Conservation (phyloP, 208 protist genomes). For the Leishmania martiniquensis region DNA sequence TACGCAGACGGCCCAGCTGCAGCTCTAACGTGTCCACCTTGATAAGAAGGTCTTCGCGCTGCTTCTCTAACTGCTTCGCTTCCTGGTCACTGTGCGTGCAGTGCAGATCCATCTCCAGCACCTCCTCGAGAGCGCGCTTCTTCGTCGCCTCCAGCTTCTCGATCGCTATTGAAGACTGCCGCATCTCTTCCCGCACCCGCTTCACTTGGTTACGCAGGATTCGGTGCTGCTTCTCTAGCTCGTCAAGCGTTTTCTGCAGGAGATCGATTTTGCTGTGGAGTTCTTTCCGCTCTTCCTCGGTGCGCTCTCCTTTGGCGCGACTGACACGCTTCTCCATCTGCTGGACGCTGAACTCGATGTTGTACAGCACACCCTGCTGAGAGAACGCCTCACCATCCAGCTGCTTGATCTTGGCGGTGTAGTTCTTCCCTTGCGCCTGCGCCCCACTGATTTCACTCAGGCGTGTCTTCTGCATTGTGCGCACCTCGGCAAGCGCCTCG, state of each 20-base stretch:
- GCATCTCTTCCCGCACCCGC: constrained; percentile 86
- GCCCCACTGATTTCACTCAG: constrained; percentile 87
- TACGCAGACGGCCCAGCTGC: constrained; percentile 80
- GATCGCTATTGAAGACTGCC: constrained; percentile 57
- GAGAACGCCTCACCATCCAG: constrained; percentile 87
- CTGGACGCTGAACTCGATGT: constrained; percentile 95
- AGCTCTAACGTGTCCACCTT: constrained; percentile 86
- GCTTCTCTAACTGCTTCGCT: constrained; percentile 45
- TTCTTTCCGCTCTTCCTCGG: constrained; percentile 89
- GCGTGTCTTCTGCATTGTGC: constrained; percentile 57
- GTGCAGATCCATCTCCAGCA: constrained; percentile 84
- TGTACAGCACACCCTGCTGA: constrained; percentile 95
- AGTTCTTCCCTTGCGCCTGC: constrained; percentile 87
- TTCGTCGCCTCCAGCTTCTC: constrained; percentile 60
- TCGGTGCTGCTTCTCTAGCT: constrained; percentile 74
- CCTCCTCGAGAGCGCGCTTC: constrained; percentile 48
- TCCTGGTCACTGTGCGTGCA: constrained; percentile 78
- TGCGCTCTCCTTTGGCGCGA: constrained; percentile 88
- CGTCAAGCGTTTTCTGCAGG: constrained; percentile 84
- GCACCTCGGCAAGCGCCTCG: constrained; percentile 76
- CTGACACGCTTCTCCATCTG: constrained; percentile 95
- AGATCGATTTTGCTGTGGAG: constrained; percentile 88
- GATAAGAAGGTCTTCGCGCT: constrained; percentile 82
- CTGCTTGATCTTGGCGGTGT: constrained; percentile 79
- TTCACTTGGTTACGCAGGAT: constrained; percentile 91